These are phyloP conservation scores for Tuctoria greenei DNA, from an alignment of 176 grass and related monocot species.

Conservation along the genomic window DNA sequence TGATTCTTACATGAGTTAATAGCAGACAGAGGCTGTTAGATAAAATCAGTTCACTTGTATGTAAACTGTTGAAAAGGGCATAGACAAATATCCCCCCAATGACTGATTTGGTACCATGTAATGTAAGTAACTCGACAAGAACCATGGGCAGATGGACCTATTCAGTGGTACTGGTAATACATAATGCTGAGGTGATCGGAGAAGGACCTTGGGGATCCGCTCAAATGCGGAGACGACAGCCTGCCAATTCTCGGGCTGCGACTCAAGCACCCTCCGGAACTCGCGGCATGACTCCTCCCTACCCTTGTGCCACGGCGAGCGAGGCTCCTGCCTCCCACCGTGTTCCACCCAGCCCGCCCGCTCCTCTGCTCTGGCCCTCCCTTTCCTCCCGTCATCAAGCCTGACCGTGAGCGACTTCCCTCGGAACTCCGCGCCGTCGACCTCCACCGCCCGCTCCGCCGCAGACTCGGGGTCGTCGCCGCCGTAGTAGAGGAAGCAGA, in stretches of 20 bases:
- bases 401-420: constrained; percentile 74
- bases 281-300: constrained; percentile 64
- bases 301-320: constrained; percentile 73
- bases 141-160: background rate
- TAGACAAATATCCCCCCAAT: background rate
- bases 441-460: constrained; percentile 58
- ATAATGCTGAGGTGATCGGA: background rate
- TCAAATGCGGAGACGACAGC: constrained; percentile 87
- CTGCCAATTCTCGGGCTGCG: constrained; percentile 81
- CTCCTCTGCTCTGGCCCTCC: constrained; percentile 66
- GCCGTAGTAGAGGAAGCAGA: constrained; percentile 89
- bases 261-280: constrained; percentile 70
- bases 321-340: constrained; percentile 45
- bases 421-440: constrained; percentile 82
- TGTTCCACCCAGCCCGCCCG: constrained; percentile 52
- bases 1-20: background rate
- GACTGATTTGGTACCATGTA: background rate
- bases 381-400: constrained; percentile 76
- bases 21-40: background rate
- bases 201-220: constrained; percentile 74
- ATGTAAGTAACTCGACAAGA: background rate
- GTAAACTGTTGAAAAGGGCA: background rate
- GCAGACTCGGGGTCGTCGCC: constrained; percentile 52
- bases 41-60: background rate
- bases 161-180: background rate